Conservation (phyloP, 257 asterid genomes). For the Capsicum chinense region DNA sequence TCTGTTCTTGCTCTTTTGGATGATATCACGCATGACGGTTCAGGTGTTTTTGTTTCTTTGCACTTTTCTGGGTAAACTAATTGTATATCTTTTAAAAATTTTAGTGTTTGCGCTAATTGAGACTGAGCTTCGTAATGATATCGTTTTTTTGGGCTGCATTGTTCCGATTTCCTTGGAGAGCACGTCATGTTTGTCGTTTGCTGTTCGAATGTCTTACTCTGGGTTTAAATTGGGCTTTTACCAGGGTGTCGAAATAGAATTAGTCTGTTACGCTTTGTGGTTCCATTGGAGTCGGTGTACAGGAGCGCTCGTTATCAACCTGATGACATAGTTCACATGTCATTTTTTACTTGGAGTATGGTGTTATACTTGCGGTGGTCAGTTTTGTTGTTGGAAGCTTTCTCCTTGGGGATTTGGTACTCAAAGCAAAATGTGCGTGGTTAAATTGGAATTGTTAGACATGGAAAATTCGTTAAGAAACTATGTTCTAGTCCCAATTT, state of each 20-base stretch:
- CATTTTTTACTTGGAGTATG: not conserved
- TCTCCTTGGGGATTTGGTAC: not conserved
- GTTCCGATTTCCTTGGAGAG: not conserved
- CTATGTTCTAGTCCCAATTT: not conserved
- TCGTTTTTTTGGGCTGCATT: not conserved
- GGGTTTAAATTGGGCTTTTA: not conserved
- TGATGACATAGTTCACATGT: not conserved
- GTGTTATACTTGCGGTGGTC: not conserved
- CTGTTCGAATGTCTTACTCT: not conserved
- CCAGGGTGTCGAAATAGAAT: not conserved
- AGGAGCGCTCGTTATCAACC: not conserved
- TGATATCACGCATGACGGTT: not conserved
- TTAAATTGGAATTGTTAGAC: constrained; percentile 17
- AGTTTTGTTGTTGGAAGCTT: not conserved
- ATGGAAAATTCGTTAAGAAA: not conserved
- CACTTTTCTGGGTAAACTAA: not conserved
- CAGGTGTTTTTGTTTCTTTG: not conserved
- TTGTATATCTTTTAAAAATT: not conserved
- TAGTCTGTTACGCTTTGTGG: not conserved
- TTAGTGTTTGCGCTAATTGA: not conserved
- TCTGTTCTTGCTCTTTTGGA: not conserved
- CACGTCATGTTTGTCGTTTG: not conserved
- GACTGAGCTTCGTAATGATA: not conserved
- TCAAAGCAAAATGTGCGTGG: not conserved
- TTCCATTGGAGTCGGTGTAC: not conserved